A percentile compares a stretch with the other conserved stretches of the same genome.
These are phyloP conservation scores for Apocynum venetum DNA, from an alignment of 257 asterid species.

Conservation along the genomic window DNA sequence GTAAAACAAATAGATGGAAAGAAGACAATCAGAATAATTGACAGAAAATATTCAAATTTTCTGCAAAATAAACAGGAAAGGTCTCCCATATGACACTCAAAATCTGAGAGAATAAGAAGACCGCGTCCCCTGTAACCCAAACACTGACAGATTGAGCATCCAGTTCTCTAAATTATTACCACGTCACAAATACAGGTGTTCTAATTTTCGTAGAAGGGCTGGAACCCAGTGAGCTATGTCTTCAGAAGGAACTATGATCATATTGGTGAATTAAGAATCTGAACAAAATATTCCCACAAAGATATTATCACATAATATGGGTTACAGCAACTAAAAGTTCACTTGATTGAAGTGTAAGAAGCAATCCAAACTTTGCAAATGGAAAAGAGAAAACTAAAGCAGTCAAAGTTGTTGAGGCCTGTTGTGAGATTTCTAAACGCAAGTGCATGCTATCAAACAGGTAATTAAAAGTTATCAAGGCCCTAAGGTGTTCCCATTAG, in stretches of 20 bases:
- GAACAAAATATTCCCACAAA: not conserved
- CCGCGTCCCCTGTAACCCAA: not conserved
- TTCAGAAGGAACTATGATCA: not conserved
- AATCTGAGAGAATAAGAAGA: not conserved
- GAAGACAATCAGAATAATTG: not conserved
- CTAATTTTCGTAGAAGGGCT: not conserved
- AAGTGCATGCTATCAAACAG: too few relatives aligned
- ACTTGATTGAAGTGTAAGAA: not conserved
- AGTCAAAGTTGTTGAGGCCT: not conserved
- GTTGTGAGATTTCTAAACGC: too few relatives aligned
- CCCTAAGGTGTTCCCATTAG: too few relatives aligned
- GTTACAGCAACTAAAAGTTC: not conserved
- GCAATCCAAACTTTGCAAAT: not conserved
- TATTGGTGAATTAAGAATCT: not conserved
- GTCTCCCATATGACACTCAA: not conserved
- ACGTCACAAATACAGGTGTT: not conserved
- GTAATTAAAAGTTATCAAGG: too few relatives aligned
- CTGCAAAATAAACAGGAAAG: not conserved
- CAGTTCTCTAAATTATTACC: not conserved
- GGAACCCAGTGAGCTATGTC: not conserved
- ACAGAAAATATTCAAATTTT: not conserved
- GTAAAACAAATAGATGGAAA: constrained; percentile 2
- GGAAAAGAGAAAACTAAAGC: not conserved
- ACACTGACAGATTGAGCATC: not conserved
- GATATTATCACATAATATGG: not conserved